These are phyloP conservation scores for Musa acuminata DNA, from an alignment of 176 grass and related monocot species.

Conservation along the genomic window DNA sequence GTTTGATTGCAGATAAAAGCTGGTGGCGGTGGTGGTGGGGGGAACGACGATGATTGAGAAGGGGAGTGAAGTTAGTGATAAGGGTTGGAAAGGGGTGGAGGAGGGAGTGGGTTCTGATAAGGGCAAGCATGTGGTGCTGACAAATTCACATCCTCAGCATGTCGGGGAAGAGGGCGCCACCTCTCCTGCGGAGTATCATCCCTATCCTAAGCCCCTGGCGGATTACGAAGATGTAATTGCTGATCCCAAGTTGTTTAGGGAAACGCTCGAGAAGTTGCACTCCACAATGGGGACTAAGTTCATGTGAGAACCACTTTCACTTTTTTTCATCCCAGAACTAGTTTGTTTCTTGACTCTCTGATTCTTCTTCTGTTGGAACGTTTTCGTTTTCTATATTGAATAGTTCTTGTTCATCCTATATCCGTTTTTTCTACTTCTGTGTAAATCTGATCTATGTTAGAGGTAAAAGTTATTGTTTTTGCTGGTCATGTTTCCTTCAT, in stretches of 20 bases:
- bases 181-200: not conserved
- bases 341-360: not conserved
- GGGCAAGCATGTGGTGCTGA: not conserved
- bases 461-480: no score
- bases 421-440: no score
- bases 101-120: not conserved
- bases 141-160: not conserved
- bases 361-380: not conserved
- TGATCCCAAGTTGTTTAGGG: slow-evolving; percentile 24
- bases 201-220: slow-evolving; percentile 27
- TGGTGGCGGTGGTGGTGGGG: no score
- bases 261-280: slow-evolving; percentile 38
- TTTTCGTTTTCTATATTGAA: not conserved
- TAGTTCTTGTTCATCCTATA: no score
- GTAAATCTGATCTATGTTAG: no score
- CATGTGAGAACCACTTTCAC: slow-evolving; percentile 22
- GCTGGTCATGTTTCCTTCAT: no score
- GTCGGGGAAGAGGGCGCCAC: not conserved
- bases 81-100: not conserved
- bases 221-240: slow-evolving; percentile 35
- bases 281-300: slow-evolving; percentile 30
- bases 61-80: not conserved
- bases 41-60: not conserved
- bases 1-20: no score
- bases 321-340: not conserved